These are phyloP conservation scores for Alternaria rosae DNA, from an alignment of 2,329 filamentous ascomycete genomes.

Conservation along the genomic window DNA sequence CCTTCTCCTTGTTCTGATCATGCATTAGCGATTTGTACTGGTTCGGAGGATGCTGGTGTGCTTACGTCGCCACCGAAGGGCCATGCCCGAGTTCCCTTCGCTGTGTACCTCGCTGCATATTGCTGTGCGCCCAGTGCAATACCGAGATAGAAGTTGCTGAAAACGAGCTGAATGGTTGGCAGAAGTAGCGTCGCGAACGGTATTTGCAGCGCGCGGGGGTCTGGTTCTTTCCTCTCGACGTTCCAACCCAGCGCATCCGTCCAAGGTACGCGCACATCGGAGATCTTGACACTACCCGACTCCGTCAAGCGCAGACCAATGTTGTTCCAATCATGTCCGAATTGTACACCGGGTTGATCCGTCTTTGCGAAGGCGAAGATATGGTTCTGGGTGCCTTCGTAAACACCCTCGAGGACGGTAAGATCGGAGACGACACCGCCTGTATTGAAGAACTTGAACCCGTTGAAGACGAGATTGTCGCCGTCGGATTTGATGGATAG, in stretches of 20 bases:
- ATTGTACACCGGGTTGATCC: constrained; percentile 64
- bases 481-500: constrained; percentile 64
- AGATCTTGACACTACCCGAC: constrained; percentile 68
- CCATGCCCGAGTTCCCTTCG: constrained; percentile 66
- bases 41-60: not conserved
- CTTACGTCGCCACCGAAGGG: constrained; percentile 65
- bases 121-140: constrained; percentile 67
- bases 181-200: constrained; percentile 66
- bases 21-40: constrained; percentile 3
- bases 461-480: constrained; percentile 65
- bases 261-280: constrained; percentile 66
- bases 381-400: constrained; percentile 65
- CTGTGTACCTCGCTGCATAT: constrained; percentile 65
- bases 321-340: constrained; percentile 70
- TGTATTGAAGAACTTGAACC: constrained; percentile 72
- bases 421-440: constrained; percentile 72
- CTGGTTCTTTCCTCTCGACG: constrained; percentile 57
- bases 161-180: constrained; percentile 71
- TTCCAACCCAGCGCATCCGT: constrained; percentile 69
- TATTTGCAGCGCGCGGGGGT: constrained; percentile 59
- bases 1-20: constrained; percentile 60
- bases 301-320: constrained; percentile 69
- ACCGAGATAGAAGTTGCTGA: constrained; percentile 71
- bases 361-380: constrained; percentile 70
- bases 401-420: constrained; percentile 69